Evolutionary conservation across 2,329 filamentous ascomycete species (phyloP), one percentile per base, ranked within the genome.

Genomic region (Stemphylium vesicarium): DNA sequence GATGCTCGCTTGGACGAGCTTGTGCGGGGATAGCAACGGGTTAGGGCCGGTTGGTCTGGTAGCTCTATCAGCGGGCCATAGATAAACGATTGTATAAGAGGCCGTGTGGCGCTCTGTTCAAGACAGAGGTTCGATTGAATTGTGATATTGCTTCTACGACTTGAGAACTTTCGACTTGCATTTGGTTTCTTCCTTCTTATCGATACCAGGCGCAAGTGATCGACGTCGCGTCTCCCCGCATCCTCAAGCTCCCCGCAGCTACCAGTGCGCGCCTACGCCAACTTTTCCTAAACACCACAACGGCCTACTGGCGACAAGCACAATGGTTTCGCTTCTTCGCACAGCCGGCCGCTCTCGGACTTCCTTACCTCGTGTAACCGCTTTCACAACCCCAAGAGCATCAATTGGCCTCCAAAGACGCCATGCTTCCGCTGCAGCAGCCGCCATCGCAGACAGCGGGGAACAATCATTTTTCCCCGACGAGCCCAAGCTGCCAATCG

Each of bases 391-490:
- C 4, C 42, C 57, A 10, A 60, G 50, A 46, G 51, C 65, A 18
- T 63, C 70, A 44, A 57, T 59, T 46, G 63, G 63, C 12, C 45
- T 68, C 15, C 65, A 56, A 20, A 62, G 68, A 50, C 66, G 64
- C 44, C 67, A 74, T 70, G 73, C 73, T 26, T 71, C 73, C 9
- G 65, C 71, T 2, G 62, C 67, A 20, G 65, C 69, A 15, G 63
- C 69, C 15, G 68, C 70, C 5, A 65, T 70, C 16, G 63, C 76
- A 39, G 65, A 66, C 32, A 72, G 69, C 48, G 53, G 63, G 47
- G 79, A 79, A 62, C 76, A 81, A 65, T 67, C 82, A 7, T 85
- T 80, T 76, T 84, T 88, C 73, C 76, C 82, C 53, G 80, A 85
- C 67, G 85, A 88, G 78, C 85, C 85, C 16, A 59, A 74, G 11